Evolutionary conservation across 2,329 filamentous ascomycete genomes (phyloP).

Genomic region (Diaporthe velutina): DNA sequence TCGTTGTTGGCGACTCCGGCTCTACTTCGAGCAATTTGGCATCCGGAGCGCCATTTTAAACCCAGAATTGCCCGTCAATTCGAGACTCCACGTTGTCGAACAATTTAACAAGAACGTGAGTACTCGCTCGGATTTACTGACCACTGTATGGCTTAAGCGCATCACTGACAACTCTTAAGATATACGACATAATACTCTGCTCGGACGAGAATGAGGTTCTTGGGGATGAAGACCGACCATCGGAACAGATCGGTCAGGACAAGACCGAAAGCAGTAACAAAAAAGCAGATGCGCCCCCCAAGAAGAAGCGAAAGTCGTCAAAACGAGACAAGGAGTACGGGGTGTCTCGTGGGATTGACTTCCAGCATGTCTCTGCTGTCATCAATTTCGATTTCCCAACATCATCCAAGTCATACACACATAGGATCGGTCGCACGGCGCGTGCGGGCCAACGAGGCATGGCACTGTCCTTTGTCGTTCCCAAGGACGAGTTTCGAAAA

Average conservation of each 20-base stretch:
- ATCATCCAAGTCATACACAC: conserved; percentile 92
- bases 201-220: conserved; percentile 91
- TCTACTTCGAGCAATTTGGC: conserved; percentile 97
- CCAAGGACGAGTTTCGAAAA: conserved; percentile 84
- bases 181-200: conserved; percentile 96
- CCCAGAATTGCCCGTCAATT: conserved; percentile 93
- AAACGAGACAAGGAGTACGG: conserved; percentile 89
- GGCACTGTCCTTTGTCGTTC: conserved; percentile 95
- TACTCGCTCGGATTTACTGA: not conserved
- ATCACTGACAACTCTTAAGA: conserved; percentile 29
- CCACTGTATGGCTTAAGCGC: too few relatives aligned
- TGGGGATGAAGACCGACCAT: conserved; percentile 69
- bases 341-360: conserved; percentile 96
- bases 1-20: conserved; percentile 88
- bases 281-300: conserved; percentile 56
- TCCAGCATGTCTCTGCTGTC: conserved; percentile 93
- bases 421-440: conserved; percentile 93
- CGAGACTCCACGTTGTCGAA: conserved; percentile 92
- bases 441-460: conserved; percentile 93
- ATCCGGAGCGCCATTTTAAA: conserved; percentile 95
- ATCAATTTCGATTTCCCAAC: conserved; percentile 97
- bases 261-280: conserved; percentile 31
- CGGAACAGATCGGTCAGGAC: conserved; percentile 43
- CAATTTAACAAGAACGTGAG: conserved; percentile 92
- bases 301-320: conserved; percentile 75